Evolutionary conservation across 768 basidiomycete species (phyloP).

Genomic region (Pleurotus cornucopiae): DNA sequence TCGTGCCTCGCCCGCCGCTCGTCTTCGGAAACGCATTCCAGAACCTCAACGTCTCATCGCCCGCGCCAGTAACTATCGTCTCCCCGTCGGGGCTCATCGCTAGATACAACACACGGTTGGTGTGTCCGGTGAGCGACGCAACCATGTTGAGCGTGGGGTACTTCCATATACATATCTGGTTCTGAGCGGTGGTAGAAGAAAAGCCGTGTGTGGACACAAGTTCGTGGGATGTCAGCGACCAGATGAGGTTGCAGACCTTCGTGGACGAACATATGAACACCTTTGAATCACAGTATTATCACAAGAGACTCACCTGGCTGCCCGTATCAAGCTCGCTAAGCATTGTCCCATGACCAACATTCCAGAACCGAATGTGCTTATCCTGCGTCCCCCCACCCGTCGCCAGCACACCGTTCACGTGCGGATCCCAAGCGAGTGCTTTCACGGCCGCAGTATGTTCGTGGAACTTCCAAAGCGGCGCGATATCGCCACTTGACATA

Average conservation of each 20-base stretch:
- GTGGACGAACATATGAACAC: conserved; percentile 9
- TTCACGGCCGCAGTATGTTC: conserved; percentile 98
- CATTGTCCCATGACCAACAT: conserved; percentile 81
- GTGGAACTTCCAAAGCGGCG: conserved; percentile 90
- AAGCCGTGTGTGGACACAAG: conserved; percentile 98
- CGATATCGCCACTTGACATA: conserved; percentile 35
- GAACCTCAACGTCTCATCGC: conserved; percentile 94
- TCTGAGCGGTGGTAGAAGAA: conserved; percentile 88
- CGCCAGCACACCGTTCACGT: conserved; percentile 84
- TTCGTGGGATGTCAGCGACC: conserved; percentile 94
- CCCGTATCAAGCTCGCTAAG: conserved; percentile 90
- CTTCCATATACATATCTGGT: conserved; percentile 95
- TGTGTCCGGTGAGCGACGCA: conserved; percentile 90
- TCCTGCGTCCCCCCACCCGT: conserved; percentile 99
- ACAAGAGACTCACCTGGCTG: conserved; percentile 66
- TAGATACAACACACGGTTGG: conserved; percentile 92
- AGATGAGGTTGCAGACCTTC: conserved; percentile 95
- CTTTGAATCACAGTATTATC: neutral
- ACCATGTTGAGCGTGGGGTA: conserved; percentile 94
- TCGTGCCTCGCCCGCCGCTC: conserved; percentile 33
- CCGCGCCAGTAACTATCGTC: conserved; percentile 97
- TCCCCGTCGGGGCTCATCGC: conserved; percentile 97
- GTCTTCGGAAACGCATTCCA: conserved; percentile 95
- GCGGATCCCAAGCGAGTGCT: conserved; percentile 97
- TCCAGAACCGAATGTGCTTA: conserved; percentile 98